Base-by-base conservation (phyloP, 2,329 filamentous ascomycete species). In the Aspergillus pseudoviridinutans region DNA sequence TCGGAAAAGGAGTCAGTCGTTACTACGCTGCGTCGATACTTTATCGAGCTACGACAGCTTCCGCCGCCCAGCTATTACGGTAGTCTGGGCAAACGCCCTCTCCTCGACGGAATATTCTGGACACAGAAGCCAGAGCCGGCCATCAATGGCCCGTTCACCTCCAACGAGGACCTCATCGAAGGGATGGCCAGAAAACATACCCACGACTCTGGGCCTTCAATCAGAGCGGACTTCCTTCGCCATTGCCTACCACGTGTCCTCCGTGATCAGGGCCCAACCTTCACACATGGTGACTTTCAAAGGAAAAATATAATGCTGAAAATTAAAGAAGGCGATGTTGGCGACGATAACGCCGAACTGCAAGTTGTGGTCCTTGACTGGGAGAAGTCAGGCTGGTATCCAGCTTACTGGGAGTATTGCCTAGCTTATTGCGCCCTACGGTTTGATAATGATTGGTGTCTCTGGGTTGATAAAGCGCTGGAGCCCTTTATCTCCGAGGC, bases 31-130 rank as follows among this genome's bases (percentile, higher is more conserved):
- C 53, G 58, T 49, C 51, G 44, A 8, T 57, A 63, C 50, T 62
- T 70, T 22, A 32, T 61, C 20, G 58, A 68, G 29, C 52, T 73
- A 29, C 68, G 69, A 14, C 38, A 42, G 14, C 57, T 73, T 27
- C 58, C 61, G 42, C 64, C 66, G 8, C 65, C 66, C 12, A 59
- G 60, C 0, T 70, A 64, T 53, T 70, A 60, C 57, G 68, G 70
- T 4, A 66, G 64, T 55, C 57, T 74, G 25, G 65, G 61, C 22
- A 56, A 58, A 56, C 58, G 60, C 20, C 53, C 49, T 35, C 63
- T 73, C 24, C 53, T 63, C 17, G 62, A 70, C 56, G 58, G 51
- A 20, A 66, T 72, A 17, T 71, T 73, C 58, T 68, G 69, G 62
- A 66, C 61, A 17, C 35, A 55, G 3, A 49, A 68, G 29, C 54